Percentiles rank a stretch among this genome's conserved stretches.
phyloP scores from a whole-genome alignment of 768 basidiomycete species.

The Termitomyces sp. region DNA sequence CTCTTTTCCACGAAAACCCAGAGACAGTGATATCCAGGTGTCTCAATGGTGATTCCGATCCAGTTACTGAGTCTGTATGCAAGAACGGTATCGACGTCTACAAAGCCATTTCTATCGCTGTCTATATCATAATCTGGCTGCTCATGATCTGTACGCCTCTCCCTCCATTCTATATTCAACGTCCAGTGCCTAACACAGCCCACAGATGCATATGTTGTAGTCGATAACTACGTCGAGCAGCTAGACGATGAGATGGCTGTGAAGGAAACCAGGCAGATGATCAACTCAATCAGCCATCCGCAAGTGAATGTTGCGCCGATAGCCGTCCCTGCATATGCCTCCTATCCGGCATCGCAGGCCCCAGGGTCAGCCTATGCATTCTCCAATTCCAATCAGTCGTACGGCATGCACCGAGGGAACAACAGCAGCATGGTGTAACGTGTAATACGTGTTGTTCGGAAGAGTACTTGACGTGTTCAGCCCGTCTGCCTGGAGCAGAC shows the following conservation, averaged over 20 bases:
- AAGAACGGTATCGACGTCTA: constrained; percentile 36
- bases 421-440: constrained; percentile 16
- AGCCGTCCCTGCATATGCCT: constrained; percentile 19
- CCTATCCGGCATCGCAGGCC: constrained; percentile 7
- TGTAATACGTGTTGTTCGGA: neutral
- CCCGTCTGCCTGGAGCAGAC: constrained; percentile 16
- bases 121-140: constrained; percentile 50
- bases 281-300: constrained; percentile 19
- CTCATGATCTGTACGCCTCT: constrained; percentile 48
- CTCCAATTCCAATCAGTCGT: constrained; percentile 12
- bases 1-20: constrained; percentile 41
- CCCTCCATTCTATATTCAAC: neutral
- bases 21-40: constrained; percentile 34
- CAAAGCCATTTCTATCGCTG: constrained; percentile 39
- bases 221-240: constrained; percentile 50
- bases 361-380: constrained; percentile 14
- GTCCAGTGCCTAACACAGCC: neutral
- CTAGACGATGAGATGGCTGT: constrained; percentile 44
- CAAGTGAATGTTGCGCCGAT: constrained; percentile 18
- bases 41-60: constrained; percentile 27
- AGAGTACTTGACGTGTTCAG: constrained; percentile 8
- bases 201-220: constrained; percentile 49
- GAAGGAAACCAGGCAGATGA: constrained; percentile 21
- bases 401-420: constrained; percentile 13
- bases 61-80: constrained; percentile 34